Evolutionary conservation across 202 grass and related monocot species (phyloP).

Genomic region (Musa balbisiana): DNA sequence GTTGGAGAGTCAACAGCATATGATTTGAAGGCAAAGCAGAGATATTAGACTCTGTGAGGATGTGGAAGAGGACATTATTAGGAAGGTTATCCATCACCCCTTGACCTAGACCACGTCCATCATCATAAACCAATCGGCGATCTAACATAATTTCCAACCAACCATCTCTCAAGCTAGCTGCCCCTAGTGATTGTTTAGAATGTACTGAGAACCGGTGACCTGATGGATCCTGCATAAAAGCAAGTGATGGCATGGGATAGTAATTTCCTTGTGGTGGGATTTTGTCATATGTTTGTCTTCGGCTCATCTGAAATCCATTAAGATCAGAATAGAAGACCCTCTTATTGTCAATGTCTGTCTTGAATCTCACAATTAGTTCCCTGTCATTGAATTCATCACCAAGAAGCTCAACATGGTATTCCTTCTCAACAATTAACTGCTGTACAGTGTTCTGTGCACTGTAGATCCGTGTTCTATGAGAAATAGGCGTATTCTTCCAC

Average conservation of each 20-base stretch:
- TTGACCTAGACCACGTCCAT: conserved; percentile 86
- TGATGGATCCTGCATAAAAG: conserved; percentile 68
- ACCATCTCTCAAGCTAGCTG: conserved; percentile 70
- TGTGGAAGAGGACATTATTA: conserved; percentile 75
- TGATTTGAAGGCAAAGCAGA: conserved; percentile 57
- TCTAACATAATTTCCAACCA: conserved; percentile 98
- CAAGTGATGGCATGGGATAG: conserved; percentile 90
- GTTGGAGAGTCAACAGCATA: conserved; percentile 55
- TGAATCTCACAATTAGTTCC: conserved; percentile 87
- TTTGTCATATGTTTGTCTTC: conserved; percentile 86
- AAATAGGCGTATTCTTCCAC: conserved; percentile 60
- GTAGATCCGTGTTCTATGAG: conserved; percentile 84
- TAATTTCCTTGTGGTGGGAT: conserved; percentile 97
- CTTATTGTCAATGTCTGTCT: conserved; percentile 83
- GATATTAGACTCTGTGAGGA: conserved; percentile 72
- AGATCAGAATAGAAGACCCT: conserved; percentile 89
- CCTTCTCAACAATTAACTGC: conserved; percentile 85
- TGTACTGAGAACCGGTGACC: conserved; percentile 23
- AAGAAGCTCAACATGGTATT: conserved; percentile 89
- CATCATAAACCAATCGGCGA: conserved; percentile 61
- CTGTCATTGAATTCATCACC: conserved; percentile 62
- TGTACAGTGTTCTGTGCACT: conserved; percentile 55
- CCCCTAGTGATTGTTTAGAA: conserved; percentile 81
- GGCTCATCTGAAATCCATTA: conserved; percentile 96
- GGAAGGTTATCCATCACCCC: conserved; percentile 88